A percentile compares a stretch with the other conserved stretches of the same genome.
Conservation (phyloP, 768 basidiomycete genomes). For the Lentinula sp. region DNA sequence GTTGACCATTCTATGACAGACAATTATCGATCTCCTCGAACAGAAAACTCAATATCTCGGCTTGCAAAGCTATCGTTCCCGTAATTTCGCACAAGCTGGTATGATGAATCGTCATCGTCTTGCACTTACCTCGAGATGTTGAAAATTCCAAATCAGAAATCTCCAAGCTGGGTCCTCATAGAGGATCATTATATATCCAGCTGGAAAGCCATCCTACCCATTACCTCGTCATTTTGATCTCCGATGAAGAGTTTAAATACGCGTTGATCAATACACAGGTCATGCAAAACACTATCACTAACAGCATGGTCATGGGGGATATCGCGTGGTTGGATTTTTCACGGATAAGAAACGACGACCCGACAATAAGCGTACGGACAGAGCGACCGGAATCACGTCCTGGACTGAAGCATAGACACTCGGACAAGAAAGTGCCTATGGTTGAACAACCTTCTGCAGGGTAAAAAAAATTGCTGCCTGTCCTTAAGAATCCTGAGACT, state of each 20-base stretch:
- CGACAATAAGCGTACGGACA: conserved; percentile 13
- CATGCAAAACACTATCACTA: conserved; percentile 46
- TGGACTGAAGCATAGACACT: conserved; percentile 13
- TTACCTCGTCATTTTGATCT: conserved; percentile 81
- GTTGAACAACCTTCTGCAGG: conserved; percentile 7
- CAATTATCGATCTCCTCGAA: conserved; percentile 75
- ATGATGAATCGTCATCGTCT: conserved; percentile 2
- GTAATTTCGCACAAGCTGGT: conserved; percentile 69
- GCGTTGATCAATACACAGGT: conserved; percentile 70
- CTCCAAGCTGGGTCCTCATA: conserved; percentile 59
- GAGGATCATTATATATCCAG: conserved; percentile 67
- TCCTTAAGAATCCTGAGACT: neutral
- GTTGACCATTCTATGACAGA: conserved; percentile 39
- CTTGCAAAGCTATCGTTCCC: conserved; percentile 61
- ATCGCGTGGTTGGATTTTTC: conserved; percentile 74
- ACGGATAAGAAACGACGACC: conserved; percentile 50
- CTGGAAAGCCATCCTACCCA: conserved; percentile 72
- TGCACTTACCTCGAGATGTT: neutral
- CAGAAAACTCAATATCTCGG: conserved; percentile 85
- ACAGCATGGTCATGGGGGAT: conserved; percentile 65
- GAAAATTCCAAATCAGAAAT: conserved; percentile 40
- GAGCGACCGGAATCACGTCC: conserved; percentile 22
- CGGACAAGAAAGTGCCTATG: conserved; percentile 4
- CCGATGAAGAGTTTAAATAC: conserved; percentile 71
- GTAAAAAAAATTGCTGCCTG: conserved; percentile 7